Evolutionary conservation across 371 early-diverging fungal genomes (phyloP).

Genomic region (Capillidium heterosporum): DNA sequence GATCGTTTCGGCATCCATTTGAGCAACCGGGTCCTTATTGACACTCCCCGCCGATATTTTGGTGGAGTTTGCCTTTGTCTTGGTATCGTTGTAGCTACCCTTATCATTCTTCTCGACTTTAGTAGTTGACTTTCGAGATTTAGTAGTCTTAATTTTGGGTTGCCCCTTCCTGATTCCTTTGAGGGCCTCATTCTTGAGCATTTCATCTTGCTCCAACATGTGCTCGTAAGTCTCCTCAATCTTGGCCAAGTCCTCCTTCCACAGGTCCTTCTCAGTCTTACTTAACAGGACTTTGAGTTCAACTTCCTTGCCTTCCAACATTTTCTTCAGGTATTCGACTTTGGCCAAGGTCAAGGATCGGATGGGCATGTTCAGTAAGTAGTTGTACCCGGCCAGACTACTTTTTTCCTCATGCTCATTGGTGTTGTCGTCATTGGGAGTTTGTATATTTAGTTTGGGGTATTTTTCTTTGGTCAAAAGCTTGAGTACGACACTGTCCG

Average conservation of each 20-base stretch:
- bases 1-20: too few species aligned
- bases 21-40: too few species aligned
- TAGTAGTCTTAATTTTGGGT: too few species aligned
- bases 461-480: constrained; percentile 66
- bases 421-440: constrained; percentile 23
- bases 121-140: too few species aligned
- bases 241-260: constrained; percentile 69
- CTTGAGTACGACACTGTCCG: constrained; percentile 52
- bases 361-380: constrained; percentile 88
- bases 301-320: constrained; percentile 40
- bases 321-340: constrained; percentile 58
- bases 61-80: too few species aligned
- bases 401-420: constrained; percentile 17
- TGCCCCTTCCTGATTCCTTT: too few species aligned
- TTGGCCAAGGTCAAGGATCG: constrained; percentile 85
- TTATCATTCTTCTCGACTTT: too few species aligned
- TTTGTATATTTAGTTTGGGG: constrained; percentile 29
- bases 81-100: too few species aligned
- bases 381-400: constrained; percentile 60
- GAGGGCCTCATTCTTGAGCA: too few species aligned
- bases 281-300: constrained; percentile 52
- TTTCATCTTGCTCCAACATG: too few species aligned
- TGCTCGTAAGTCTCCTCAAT: too few species aligned
- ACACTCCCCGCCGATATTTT: too few species aligned
- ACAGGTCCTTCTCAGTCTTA: constrained; percentile 64